phyloP scores from a whole-genome alignment of 2,329 filamentous ascomycete species.

The Xylaria digitata region DNA sequence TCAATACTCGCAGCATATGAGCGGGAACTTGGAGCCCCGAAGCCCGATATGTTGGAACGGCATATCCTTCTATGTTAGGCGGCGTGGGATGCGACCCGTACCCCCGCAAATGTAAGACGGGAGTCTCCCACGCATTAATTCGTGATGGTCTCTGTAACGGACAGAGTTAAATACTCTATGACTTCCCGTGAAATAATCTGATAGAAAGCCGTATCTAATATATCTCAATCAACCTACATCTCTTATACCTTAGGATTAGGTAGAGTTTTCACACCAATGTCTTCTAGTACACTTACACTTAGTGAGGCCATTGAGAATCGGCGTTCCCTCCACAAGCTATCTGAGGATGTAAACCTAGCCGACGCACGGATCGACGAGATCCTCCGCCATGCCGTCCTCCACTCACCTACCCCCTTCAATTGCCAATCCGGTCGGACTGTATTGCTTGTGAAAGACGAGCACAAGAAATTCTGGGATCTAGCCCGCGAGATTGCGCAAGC shows the following conservation, averaged over 20 bases:
- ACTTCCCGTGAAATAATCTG: no score
- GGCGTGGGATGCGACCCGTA: no score
- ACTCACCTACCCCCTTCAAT: slow-evolving; percentile 23
- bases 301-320: slow-evolving; percentile 22
- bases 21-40: no score
- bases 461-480: slow-evolving; percentile 27
- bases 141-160: no score
- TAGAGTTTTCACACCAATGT: neutral
- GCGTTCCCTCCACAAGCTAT: slow-evolving; percentile 22
- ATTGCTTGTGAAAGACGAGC: slow-evolving; percentile 20
- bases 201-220: neutral
- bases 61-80: no score
- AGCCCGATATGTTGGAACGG: no score
- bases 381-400: slow-evolving; percentile 15
- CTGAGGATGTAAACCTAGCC: slow-evolving; percentile 3
- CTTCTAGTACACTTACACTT: slow-evolving; percentile 13
- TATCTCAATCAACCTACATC: no score
- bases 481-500: slow-evolving; percentile 22
- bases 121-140: no score
- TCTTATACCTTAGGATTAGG: neutral
- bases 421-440: slow-evolving; percentile 10
- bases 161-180: no score
- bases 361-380: slow-evolving; percentile 16
- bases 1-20: no score
- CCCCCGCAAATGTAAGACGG: no score